phyloP scores from a whole-genome alignment of 805 yeast species.

The Wickerhamiella australiensis region DNA sequence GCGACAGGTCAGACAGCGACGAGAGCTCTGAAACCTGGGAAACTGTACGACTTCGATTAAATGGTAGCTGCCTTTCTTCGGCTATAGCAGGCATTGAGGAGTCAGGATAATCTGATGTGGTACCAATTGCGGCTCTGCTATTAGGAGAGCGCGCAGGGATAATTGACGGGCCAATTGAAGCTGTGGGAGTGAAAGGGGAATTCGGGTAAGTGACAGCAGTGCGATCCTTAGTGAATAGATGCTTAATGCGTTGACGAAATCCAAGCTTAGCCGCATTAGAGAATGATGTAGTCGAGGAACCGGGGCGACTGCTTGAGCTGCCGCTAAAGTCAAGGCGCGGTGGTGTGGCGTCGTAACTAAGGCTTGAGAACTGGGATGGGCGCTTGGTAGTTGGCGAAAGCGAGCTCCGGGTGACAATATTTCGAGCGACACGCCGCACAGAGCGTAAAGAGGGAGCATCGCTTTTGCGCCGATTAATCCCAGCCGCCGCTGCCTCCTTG shows the following conservation, averaged over 20 bases:
- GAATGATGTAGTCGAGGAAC: neutral
- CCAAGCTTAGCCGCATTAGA: neutral
- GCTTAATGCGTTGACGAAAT: neutral
- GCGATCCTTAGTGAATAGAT: neutral
- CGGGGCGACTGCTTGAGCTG: neutral
- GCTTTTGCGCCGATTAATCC: conserved; percentile 7
- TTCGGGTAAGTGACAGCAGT: neutral
- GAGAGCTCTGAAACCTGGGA: conserved; percentile 7
- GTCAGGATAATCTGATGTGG: conserved; percentile 1
- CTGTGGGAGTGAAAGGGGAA: neutral
- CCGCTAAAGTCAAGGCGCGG: neutral
- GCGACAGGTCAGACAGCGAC: conserved; percentile 6
- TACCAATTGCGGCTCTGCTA: neutral
- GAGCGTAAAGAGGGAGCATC: conserved; percentile 12
- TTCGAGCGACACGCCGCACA: conserved; percentile 13
- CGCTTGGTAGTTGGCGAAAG: conserved; percentile 2
- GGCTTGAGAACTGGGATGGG: neutral
- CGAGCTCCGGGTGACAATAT: conserved; percentile 7
- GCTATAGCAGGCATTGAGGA: conserved; percentile 8
- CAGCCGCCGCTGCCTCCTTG: neutral
- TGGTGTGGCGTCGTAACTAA: conserved; percentile 3
- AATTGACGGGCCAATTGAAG: neutral
- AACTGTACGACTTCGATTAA: neutral
- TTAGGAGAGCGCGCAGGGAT: neutral
- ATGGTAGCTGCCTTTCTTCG: conserved; percentile 5